Conservation (phyloP, 2,329 filamentous ascomycete species). For the Chaetomium sp. region DNA sequence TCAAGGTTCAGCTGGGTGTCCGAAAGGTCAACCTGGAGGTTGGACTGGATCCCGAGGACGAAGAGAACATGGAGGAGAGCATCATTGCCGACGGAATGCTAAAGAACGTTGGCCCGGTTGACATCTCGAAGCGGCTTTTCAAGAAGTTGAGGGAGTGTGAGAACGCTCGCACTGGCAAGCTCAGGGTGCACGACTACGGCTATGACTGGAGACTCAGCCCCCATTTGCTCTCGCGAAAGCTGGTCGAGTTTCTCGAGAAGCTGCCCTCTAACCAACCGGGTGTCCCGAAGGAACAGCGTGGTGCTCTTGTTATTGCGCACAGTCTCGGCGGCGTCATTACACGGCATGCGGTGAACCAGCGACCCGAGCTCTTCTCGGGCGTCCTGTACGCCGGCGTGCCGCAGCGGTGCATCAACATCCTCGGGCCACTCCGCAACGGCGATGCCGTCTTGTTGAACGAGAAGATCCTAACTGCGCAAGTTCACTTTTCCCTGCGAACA, state of each 20-base stretch:
- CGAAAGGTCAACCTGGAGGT: slow-evolving; percentile 91
- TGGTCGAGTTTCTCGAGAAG: slow-evolving; percentile 72
- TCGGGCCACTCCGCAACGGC: slow-evolving; percentile 87
- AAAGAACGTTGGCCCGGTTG: slow-evolving; percentile 87
- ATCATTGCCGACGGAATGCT: slow-evolving; percentile 87
- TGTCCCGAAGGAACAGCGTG: slow-evolving; percentile 56
- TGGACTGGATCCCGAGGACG: slow-evolving; percentile 77
- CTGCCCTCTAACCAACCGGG: slow-evolving; percentile 72
- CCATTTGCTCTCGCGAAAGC: slow-evolving; percentile 67
- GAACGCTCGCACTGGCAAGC: slow-evolving; percentile 68
- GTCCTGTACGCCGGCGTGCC: slow-evolving; percentile 85
- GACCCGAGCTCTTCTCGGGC: slow-evolving; percentile 81
- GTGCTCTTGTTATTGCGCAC: slow-evolving; percentile 82
- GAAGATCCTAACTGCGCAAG: slow-evolving; percentile 85
- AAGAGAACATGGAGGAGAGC: slow-evolving; percentile 78
- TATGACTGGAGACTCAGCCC: slow-evolving; percentile 95
- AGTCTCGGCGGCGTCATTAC: slow-evolving; percentile 86
- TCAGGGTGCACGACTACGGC: slow-evolving; percentile 86
- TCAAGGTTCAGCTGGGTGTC: slow-evolving; percentile 89
- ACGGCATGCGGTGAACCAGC: slow-evolving; percentile 81
- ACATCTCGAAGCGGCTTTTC: slow-evolving; percentile 81
- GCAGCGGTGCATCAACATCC: slow-evolving; percentile 84
- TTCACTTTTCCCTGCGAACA: slow-evolving; percentile 89
- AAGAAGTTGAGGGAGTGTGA: slow-evolving; percentile 74
- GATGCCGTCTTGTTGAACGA: slow-evolving; percentile 89